These are phyloP conservation scores for Aspergillus sp. DNA, from an alignment of 2,329 filamentous ascomycete genomes.

Conservation along the genomic window DNA sequence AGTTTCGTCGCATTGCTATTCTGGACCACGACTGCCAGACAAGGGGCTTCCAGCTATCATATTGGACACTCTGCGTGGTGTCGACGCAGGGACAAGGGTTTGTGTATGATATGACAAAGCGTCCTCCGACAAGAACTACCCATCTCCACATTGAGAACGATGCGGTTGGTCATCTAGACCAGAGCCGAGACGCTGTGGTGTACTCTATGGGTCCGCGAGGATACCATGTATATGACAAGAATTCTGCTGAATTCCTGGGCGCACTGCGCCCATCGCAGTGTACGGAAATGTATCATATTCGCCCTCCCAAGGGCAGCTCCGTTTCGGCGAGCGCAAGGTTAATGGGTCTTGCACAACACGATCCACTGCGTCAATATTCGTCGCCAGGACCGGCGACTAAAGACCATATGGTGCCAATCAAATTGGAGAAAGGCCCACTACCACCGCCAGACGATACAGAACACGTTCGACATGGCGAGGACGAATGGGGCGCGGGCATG, in stretches of 20 bases:
- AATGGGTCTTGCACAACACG: constrained; percentile 20
- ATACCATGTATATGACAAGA: constrained; percentile 46
- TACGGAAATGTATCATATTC: constrained; percentile 36
- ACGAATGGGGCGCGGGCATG: constrained; percentile 52
- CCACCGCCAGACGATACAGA: constrained; percentile 21
- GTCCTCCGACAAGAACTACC: constrained; percentile 34
- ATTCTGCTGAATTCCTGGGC: constrained; percentile 39
- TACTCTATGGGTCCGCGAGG: constrained; percentile 46
- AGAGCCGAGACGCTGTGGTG: constrained; percentile 42
- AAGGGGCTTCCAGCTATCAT: constrained; percentile 47
- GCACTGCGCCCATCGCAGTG: constrained; percentile 36
- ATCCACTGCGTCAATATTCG: constrained; percentile 21
- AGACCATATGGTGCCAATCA: constrained; percentile 29
- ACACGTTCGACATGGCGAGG: constrained; percentile 32
- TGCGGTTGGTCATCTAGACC: constrained; percentile 48
- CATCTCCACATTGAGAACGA: constrained; percentile 40
- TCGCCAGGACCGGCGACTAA: constrained; percentile 21
- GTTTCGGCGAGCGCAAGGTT: constrained; percentile 18
- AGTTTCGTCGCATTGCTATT: constrained; percentile 42
- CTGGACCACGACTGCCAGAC: constrained; percentile 46
- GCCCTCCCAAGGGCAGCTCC: constrained; percentile 22
- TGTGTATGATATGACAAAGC: constrained; percentile 45
- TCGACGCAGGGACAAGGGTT: constrained; percentile 46
- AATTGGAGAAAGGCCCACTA: constrained; percentile 27
- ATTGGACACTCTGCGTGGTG: constrained; percentile 47